phyloP scores from a whole-genome alignment of 2,329 filamentous ascomycete genomes.

The Neofusicoccum parvum region DNA sequence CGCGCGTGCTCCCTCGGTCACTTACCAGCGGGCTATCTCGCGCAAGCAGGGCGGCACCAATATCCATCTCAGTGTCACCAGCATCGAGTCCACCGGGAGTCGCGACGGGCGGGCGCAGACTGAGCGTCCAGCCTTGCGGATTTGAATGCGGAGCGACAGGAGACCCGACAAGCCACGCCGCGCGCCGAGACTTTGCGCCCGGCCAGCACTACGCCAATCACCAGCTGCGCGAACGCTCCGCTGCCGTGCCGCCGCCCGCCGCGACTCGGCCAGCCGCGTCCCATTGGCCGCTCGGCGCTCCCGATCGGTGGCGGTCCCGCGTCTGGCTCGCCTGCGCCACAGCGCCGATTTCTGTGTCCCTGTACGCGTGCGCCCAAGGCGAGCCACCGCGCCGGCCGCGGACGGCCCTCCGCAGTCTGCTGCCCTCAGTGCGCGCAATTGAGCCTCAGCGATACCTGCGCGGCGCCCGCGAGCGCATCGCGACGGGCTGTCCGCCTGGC shows the following conservation, averaged over 20 bases:
- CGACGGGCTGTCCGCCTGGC: not conserved
- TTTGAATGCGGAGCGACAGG: constrained; percentile 3
- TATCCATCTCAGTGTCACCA: constrained; percentile 5
- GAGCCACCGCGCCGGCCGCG: not conserved
- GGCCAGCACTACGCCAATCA: not conserved
- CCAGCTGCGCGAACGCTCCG: not conserved
- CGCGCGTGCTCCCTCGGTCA: no score
- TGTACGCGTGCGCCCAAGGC: no score
- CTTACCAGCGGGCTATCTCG: not conserved
- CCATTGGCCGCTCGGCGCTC: not conserved
- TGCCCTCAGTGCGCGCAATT: not conserved
- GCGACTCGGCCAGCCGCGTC: not conserved
- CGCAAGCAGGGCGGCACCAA: not conserved
- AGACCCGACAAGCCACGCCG: constrained; percentile 1
- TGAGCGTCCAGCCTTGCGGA: not conserved
- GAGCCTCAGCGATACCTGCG: no score
- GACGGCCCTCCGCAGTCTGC: not conserved
- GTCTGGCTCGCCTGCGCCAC: not conserved
- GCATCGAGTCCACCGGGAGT: not conserved
- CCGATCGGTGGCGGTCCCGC: not conserved
- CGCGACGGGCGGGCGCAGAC: not conserved
- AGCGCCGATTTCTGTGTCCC: not conserved
- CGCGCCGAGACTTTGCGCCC: not conserved
- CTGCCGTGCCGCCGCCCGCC: no score
- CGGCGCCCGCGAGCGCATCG: no score